These are phyloP conservation scores for Pulveroboletus sp. DNA, from an alignment of 768 basidiomycete species.

Conservation along the genomic window DNA sequence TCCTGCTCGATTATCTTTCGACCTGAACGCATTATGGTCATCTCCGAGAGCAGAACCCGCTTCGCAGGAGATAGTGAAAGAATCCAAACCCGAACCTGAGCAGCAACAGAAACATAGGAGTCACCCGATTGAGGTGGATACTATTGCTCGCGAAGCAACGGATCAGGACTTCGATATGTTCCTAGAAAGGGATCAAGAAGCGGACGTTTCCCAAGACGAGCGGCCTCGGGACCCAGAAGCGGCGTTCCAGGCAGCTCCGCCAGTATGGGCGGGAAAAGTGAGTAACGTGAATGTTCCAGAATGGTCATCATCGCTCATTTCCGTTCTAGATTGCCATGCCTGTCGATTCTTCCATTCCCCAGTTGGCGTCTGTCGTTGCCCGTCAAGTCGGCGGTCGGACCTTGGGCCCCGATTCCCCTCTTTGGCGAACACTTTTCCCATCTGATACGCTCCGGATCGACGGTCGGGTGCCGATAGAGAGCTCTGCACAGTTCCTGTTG, in stretches of 20 bases:
- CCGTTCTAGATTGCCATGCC: conserved; percentile 69
- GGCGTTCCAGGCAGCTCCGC: conserved; percentile 51
- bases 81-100: conserved; percentile 26
- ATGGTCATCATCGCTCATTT: conserved; percentile 11
- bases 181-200: conserved; percentile 54
- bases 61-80: conserved; percentile 17
- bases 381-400: conserved; percentile 77
- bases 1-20: conserved; percentile 54
- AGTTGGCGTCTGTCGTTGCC: conserved; percentile 62
- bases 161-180: conserved; percentile 90
- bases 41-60: conserved; percentile 37
- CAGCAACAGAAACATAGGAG: conserved; percentile 37
- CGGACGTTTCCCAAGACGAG: conserved; percentile 21
- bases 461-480: conserved; percentile 76
- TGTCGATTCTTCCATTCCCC: conserved; percentile 63
- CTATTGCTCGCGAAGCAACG: conserved; percentile 42
- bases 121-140: conserved; percentile 43
- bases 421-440: conserved; percentile 80
- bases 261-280: conserved; percentile 77
- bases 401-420: conserved; percentile 50
- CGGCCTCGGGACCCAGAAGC: conserved; percentile 41
- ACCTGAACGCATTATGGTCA: conserved; percentile 70
- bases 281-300: conserved; percentile 18
- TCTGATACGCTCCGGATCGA: conserved; percentile 68
- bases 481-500: conserved; percentile 73